Evolutionary conservation across 331 rosid species (phyloP), one percentile per base, ranked within the genome.

Genomic region (Arachis monticola): DNA sequence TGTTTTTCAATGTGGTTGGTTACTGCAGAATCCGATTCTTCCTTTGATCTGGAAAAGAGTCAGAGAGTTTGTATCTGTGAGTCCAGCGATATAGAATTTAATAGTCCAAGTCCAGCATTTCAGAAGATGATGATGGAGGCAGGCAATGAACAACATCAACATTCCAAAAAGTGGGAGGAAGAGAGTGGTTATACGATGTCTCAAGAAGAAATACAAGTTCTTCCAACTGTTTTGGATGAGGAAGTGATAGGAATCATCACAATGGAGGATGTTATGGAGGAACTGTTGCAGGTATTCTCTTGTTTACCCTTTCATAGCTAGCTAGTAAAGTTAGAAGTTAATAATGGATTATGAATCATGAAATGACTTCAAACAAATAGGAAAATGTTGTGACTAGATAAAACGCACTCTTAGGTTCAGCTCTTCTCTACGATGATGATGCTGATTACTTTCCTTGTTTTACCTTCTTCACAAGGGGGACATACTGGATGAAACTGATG

Each of bases 401-500:
- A 60, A 59, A 50, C 6, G 58, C 22, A 17, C 12, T 2, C 44
- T 48, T 40, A 42, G 57, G 56, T 76, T 67, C 22, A 73, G 31
- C 35, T 65, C 38, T 75, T 64, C 59, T n/a, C 50, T 67, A 4
- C 32, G 68, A 73, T 17, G 22, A 17, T 17, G 22, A 17, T 17
- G 48, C 42, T 77, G 72, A 75, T 74, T 31, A 56, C 45, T 67
- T 35, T 68, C 40, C 41, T 44, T 11, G 10, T 47, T 73, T 79
- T 83, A 79, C 5, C 11, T 5, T 22, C 2, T 67, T 60, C 22
- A 50, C 76, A 42, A 91, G 97, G 91, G 81, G 55, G 92, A 91
- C 70, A 93, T 91, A 79, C 56, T 78, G 78, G 97, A 93, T 80
- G 98, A 93, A 83, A 93, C 97, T 55, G 96, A 93, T 85, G 87